phyloP scores from a whole-genome alignment of 2,329 filamentous ascomycete species.

The Pezicula carpinea region DNA sequence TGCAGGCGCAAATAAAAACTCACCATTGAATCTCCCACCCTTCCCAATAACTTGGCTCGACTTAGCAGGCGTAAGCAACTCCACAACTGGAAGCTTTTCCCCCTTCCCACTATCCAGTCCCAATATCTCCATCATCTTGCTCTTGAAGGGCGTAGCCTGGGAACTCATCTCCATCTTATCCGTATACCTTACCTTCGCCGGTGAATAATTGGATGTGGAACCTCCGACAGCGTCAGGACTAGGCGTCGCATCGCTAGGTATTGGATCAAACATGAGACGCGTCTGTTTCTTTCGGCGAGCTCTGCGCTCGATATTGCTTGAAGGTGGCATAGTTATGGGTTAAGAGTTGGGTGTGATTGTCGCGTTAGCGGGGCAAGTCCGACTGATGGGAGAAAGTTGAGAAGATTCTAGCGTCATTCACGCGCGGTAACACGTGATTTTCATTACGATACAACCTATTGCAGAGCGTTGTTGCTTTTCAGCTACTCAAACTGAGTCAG shows the following conservation, averaged over 20 bases:
- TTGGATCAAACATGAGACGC: conserved; percentile 21
- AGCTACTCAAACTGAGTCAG: no score
- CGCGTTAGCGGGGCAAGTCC: no score
- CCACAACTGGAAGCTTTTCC: background rate
- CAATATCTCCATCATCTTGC: background rate
- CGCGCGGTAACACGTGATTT: no score
- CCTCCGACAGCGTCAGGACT: conserved; percentile 1
- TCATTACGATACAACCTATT: no score
- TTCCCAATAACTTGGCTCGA: conserved; percentile 11
- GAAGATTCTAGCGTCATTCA: no score
- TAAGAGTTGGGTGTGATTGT: no score
- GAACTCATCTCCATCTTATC: conserved; percentile 1
- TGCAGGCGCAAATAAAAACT: background rate
- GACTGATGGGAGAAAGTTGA: no score
- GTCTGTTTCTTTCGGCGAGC: conserved; percentile 23
- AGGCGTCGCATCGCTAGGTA: conserved; percentile 7
- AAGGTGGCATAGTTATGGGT: background rate
- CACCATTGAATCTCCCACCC: background rate
- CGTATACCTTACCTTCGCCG: conserved; percentile 21
- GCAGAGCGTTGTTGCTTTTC: no score
- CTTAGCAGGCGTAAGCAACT: conserved; percentile 16
- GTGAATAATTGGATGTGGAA: conserved; percentile 4
- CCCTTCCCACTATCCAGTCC: background rate
- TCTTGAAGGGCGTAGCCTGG: conserved; percentile 8
- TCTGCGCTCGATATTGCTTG: conserved; percentile 17